A percentile compares a stretch with the other conserved stretches of the same genome.
phyloP scores from a whole-genome alignment of 2,329 filamentous ascomycete species.

The Diplodia seriata region DNA sequence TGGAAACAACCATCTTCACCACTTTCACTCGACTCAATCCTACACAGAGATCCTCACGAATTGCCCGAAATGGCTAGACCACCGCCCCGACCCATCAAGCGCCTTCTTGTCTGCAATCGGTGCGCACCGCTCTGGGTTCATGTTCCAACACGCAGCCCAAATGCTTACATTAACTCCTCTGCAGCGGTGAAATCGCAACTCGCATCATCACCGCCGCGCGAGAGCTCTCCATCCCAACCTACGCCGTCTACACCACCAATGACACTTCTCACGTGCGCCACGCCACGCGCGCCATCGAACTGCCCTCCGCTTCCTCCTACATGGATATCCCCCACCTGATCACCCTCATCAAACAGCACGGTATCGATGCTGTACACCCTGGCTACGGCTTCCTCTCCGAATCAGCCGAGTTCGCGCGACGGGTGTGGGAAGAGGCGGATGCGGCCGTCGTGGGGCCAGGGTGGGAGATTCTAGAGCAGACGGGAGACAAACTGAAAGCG shows the following conservation, averaged over 20 bases:
- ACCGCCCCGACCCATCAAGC: constrained; percentile 51
- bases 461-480: constrained; percentile 62
- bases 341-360: constrained; percentile 55
- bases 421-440: constrained; percentile 58
- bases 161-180: neutral
- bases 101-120: constrained; percentile 61
- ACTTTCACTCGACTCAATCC: neutral
- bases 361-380: constrained; percentile 64
- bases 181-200: constrained; percentile 65
- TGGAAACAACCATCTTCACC: too few relatives aligned
- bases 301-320: constrained; percentile 61
- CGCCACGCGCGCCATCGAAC: constrained; percentile 58
- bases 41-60: neutral
- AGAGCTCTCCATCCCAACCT: constrained; percentile 64
- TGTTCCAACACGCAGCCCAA: constrained; percentile 15
- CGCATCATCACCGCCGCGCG: constrained; percentile 66
- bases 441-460: constrained; percentile 62
- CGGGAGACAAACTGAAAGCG: constrained; percentile 64
- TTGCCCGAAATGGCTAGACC: constrained; percentile 34
- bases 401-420: constrained; percentile 57
- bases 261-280: constrained; percentile 63
- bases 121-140: constrained; percentile 44
- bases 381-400: constrained; percentile 70
- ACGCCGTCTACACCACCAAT: constrained; percentile 61
- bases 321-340: constrained; percentile 60